Percentiles rank a stretch among this genome's conserved stretches.
phyloP scores from a whole-genome alignment of 1,284 basidiomycete genomes.

The Kwoniella shivajii region DNA sequence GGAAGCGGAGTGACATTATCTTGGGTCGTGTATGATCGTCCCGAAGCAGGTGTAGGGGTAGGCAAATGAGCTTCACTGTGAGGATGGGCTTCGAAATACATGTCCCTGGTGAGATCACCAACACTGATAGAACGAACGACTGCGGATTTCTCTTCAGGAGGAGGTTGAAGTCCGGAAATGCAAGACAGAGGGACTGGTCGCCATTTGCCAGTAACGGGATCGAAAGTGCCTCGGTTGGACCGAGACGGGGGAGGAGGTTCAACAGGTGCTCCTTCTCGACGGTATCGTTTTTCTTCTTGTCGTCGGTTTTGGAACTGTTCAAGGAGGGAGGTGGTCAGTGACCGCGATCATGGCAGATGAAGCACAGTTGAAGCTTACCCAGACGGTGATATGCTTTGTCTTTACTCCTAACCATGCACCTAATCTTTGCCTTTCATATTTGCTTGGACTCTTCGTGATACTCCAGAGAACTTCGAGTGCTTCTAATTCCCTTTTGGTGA shows the following conservation, averaged over 20 bases:
- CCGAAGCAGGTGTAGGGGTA: conserved; percentile 2
- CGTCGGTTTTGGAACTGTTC: conserved; percentile 30
- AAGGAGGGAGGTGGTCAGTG: not conserved
- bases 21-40: not conserved
- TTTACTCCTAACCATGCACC: conserved; percentile 32
- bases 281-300: conserved; percentile 28
- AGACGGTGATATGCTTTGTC: conserved; percentile 29
- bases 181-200: conserved; percentile 27
- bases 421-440: conserved; percentile 28
- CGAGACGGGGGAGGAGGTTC: conserved; percentile 19
- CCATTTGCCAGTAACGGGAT: conserved; percentile 32
- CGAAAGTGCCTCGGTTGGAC: conserved; percentile 27
- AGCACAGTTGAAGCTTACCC: conserved; percentile 15
- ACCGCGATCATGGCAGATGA: not conserved
- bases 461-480: conserved; percentile 30
- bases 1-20: conserved; percentile 8
- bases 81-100: conserved; percentile 23
- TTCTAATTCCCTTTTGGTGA: conserved; percentile 22
- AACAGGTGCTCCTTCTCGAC: conserved; percentile 13
- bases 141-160: conserved; percentile 20
- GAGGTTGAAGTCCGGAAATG: conserved; percentile 27
- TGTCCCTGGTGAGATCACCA: conserved; percentile 26
- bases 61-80: conserved; percentile 4
- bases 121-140: conserved; percentile 23
- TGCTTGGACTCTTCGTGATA: conserved; percentile 25